Evolutionary conservation across 495 filamentous ascomycete species (phyloP).

Genomic region (Tuber aestivum): DNA sequence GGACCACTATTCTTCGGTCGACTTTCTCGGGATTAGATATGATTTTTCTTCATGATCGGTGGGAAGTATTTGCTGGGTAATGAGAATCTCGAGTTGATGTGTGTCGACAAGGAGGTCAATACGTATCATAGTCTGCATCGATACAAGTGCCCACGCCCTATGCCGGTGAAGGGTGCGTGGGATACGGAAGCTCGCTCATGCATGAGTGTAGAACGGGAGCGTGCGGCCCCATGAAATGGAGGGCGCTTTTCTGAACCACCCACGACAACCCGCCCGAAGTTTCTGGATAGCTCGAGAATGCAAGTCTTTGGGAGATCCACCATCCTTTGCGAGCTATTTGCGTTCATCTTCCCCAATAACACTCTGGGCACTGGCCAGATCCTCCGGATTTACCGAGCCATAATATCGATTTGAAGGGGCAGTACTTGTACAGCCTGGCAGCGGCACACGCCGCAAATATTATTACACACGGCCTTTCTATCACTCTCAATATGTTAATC

Average conservation of each 20-base stretch:
- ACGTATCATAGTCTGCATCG: neutral
- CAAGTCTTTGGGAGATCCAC: neutral
- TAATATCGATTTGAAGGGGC: neutral
- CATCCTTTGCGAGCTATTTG: neutral
- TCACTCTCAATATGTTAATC: neutral
- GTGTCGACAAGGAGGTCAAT: neutral
- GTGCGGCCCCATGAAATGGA: neutral
- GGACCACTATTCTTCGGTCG: neutral
- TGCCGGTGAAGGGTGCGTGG: neutral
- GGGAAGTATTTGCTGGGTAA: neutral
- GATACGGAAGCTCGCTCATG: neutral
- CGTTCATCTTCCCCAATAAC: neutral
- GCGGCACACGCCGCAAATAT: neutral
- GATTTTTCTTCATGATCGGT: neutral
- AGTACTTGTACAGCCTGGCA: no score
- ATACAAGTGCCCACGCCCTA: neutral
- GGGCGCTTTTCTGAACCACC: neutral
- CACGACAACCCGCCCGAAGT: neutral
- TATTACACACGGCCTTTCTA: neutral
- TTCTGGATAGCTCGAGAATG: neutral
- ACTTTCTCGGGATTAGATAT: neutral
- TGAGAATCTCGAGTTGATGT: neutral
- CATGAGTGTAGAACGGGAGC: no score
- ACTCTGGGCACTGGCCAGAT: neutral
- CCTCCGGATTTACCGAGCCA: neutral